Conservation (phyloP, 2,329 filamentous ascomycete genomes). For the Leptographium radiaticola region DNA sequence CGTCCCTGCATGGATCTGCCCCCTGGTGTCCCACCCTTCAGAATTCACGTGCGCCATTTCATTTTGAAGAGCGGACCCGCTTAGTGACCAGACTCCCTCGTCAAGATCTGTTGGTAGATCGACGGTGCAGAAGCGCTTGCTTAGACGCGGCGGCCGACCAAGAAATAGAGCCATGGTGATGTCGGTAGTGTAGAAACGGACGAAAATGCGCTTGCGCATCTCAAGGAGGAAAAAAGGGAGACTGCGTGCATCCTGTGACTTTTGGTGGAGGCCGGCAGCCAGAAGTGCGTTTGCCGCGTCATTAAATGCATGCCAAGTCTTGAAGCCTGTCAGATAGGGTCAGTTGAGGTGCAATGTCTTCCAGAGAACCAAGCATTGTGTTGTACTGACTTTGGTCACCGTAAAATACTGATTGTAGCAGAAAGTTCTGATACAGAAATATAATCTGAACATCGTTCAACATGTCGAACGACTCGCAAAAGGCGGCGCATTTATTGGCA, state of each 20-base stretch:
- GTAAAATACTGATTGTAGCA: constrained; percentile 5
- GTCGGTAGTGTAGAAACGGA: constrained; percentile 21
- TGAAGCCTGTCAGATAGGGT: not conserved
- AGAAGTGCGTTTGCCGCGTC: constrained; percentile 5
- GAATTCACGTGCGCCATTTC: constrained; percentile 24
- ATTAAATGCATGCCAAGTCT: constrained; percentile 2
- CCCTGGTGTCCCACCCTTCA: constrained; percentile 38
- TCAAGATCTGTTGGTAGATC: constrained; percentile 40
- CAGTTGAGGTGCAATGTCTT: not conserved
- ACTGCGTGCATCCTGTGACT: not conserved
- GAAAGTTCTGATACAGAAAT: constrained; percentile 5
- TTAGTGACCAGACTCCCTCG: constrained; percentile 24
- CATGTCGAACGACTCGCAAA: constrained; percentile 5
- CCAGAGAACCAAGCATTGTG: not conserved
- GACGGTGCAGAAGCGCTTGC: constrained; percentile 38
- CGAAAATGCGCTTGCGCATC: constrained; percentile 6
- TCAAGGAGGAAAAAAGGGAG: constrained; percentile 5
- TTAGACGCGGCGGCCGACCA: constrained; percentile 39
- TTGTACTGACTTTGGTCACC: constrained; percentile 2
- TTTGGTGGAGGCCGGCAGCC: constrained; percentile 5
- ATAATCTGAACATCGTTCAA: constrained; percentile 6
- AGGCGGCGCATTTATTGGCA: constrained; percentile 4
- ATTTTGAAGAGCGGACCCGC: not conserved
- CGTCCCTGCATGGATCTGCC: constrained; percentile 16
- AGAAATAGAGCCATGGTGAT: constrained; percentile 38